A percentile compares a stretch with the other conserved stretches of the same genome.
Evolutionary conservation across 164 flowering plant species (phyloP).

Genomic region (Stephania yunnanensis): DNA sequence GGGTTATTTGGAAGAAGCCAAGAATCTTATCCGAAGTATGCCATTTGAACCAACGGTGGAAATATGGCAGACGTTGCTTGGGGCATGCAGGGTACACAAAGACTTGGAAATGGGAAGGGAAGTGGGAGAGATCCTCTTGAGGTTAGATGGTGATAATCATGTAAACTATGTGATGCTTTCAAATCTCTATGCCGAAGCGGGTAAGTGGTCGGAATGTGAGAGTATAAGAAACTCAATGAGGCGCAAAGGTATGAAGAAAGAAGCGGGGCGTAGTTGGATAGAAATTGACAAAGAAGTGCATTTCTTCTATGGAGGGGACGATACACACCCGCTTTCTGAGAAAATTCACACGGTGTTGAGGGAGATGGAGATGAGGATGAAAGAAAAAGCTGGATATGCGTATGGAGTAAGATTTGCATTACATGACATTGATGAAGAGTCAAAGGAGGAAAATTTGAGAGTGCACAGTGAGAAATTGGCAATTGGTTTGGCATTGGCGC

Average conservation of each 20-base stretch:
- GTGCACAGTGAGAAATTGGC: slow-evolving; percentile 77
- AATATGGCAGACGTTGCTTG: slow-evolving; percentile 78
- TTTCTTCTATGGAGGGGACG: slow-evolving; percentile 61
- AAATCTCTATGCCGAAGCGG: slow-evolving; percentile 59
- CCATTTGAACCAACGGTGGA: slow-evolving; percentile 49
- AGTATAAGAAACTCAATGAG: slow-evolving; percentile 42
- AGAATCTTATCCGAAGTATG: slow-evolving; percentile 54
- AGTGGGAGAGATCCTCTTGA: slow-evolving; percentile 56
- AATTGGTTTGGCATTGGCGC: slow-evolving; percentile 54
- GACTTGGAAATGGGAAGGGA: slow-evolving; percentile 54
- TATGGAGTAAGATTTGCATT: slow-evolving; percentile 36
- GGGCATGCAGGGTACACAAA: slow-evolving; percentile 73
- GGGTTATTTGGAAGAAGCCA: slow-evolving; percentile 62
- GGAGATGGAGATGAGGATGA: slow-evolving; percentile 56
- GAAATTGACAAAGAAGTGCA: slow-evolving; percentile 62
- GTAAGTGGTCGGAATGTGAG: slow-evolving; percentile 57
- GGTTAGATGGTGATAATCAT: slow-evolving; percentile 48
- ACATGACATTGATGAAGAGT: slow-evolving; percentile 74
- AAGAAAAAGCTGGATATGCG: slow-evolving; percentile 51
- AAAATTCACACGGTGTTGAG: slow-evolving; percentile 38
- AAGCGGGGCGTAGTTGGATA: slow-evolving; percentile 74
- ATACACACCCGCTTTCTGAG: slow-evolving; percentile 45
- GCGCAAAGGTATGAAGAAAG: slow-evolving; percentile 60
- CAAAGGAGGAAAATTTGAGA: slow-evolving; percentile 60
- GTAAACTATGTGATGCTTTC: slow-evolving; percentile 82